Evolutionary conservation across 345 rosid genomes (phyloP).

Genomic region (Excoecaria agallocha): DNA sequence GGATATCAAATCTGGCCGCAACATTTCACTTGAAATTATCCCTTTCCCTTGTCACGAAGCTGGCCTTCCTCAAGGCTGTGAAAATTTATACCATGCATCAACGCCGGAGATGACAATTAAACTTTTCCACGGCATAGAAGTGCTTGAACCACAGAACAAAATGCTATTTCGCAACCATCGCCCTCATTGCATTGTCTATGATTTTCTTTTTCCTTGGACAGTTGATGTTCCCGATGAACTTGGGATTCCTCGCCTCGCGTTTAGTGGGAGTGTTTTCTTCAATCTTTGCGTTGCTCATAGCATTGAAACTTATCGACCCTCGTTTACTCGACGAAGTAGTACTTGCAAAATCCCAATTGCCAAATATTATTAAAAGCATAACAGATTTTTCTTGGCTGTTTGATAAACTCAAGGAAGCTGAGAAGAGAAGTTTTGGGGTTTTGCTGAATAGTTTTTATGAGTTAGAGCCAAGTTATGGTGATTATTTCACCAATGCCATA

Average conservation of each 20-base stretch:
- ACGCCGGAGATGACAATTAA: conserved; percentile 27
- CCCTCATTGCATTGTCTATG: conserved; percentile 35
- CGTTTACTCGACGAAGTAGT: conserved; percentile 25
- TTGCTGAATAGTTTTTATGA: conserved; percentile 32
- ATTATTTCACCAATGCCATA: conserved; percentile 26
- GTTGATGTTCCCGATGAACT: conserved; percentile 19
- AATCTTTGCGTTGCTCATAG: conserved; percentile 24
- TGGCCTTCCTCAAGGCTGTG: conserved; percentile 32
- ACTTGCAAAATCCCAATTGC: conserved; percentile 34
- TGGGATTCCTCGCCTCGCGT: conserved; percentile 36
- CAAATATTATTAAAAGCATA: conserved; percentile 28
- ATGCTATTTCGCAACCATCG: conserved; percentile 5
- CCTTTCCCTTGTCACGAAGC: conserved; percentile 26
- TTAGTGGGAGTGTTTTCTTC: conserved; percentile 40
- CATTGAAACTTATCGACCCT: conserved; percentile 21
- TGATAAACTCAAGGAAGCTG: conserved; percentile 30
- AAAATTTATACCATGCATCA: conserved; percentile 20
- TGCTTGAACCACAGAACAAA: conserved; percentile 23
- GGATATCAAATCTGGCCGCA: conserved; percentile 17
- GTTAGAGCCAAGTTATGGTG: conserved; percentile 28
- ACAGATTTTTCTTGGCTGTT: conserved; percentile 32
- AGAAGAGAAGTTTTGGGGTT: conserved; percentile 33
- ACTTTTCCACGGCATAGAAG: conserved; percentile 17
- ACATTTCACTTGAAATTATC: conserved; percentile 18
- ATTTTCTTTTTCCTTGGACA: conserved; percentile 30